Conservation (phyloP, 1,284 basidiomycete species). For the Ceratobasidium papillatum region DNA sequence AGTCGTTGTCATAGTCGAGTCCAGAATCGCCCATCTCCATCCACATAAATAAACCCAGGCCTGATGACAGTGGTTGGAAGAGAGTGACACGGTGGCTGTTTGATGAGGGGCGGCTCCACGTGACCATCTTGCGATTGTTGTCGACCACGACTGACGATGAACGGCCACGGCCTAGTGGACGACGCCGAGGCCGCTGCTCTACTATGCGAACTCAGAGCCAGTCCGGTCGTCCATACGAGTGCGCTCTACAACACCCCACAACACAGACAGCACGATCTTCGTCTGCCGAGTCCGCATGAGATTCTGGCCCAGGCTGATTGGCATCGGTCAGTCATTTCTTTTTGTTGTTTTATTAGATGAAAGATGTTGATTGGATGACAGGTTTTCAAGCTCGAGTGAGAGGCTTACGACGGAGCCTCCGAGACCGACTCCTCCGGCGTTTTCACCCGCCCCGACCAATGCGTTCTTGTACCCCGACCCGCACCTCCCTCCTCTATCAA, state of each 20-base stretch:
- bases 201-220: constrained; percentile 24
- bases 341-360: neutral
- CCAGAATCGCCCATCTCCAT: too few relatives aligned
- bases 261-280: constrained; percentile 11
- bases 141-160: constrained; percentile 35
- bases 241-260: neutral
- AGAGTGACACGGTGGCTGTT: constrained; percentile 2
- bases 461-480: constrained; percentile 15
- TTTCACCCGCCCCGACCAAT: constrained; percentile 7
- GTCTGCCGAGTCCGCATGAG: constrained; percentile 34
- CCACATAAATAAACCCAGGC: too few relatives aligned
- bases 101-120: constrained; percentile 9
- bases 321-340: neutral
- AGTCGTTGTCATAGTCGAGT: too few relatives aligned
- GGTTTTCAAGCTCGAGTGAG: neutral
- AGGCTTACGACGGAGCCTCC: constrained; percentile 6
- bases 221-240: constrained; percentile 16
- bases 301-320: constrained; percentile 14
- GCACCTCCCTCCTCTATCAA: neutral
- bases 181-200: constrained; percentile 29
- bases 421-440: neutral
- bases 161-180: constrained; percentile 31
- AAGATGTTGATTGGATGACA: neutral
- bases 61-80: too few relatives aligned
- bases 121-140: neutral